Evolutionary conservation across 768 basidiomycete genomes (phyloP), one percentile per base, ranked within the genome.

Genomic region (Naganishia friedmannii): DNA sequence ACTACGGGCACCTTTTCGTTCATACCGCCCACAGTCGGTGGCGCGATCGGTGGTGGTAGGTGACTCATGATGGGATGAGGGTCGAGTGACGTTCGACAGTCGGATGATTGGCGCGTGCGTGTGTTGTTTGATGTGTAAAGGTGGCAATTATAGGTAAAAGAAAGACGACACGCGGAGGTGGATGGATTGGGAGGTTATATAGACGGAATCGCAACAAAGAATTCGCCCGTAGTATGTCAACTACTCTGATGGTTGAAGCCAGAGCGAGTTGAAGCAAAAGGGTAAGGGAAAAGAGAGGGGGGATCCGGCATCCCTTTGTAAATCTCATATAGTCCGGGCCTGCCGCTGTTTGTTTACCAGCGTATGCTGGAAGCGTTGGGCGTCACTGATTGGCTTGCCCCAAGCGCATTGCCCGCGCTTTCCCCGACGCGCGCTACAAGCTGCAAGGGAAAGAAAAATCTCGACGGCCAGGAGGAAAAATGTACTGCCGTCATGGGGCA

Each of bases 1-100:
- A 70, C 66, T 15, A 57, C 28, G n/a, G 37, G 28, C 1, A 57
- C 74, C 75, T 79, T 79, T 65, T 77, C 76, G 68, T 75, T 72
- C 65, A 71, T 21, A 26, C 48, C 48, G 23, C 23, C 48, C n/a
- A 21, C 12, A n/a, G 48, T 2, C 42, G 15, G 21, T n/a, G 48
- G 48, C 3, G 15, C n/a, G 48, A 51, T 23, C 3, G 48, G 48
- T 51, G 48, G 48, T 51, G 19, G 48, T 60, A 32, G 70, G 70
- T 28, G 63, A 26, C 68, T 60, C 57, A 65, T 60, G 3, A n/a
- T 55, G 12, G n/a, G 23, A 31, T 39, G 34, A 63, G 39, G 15
- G 60, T 45, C 39, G 39, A 42, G 39, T 63, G 21, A 45, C 42
- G 60, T 63, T 51, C 60, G 60, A 58, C 32, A 17, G 54, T 55